phyloP scores from a whole-genome alignment of 192 early-diverging fungal genomes.

The Gryganskiella cystojenkinii region DNA sequence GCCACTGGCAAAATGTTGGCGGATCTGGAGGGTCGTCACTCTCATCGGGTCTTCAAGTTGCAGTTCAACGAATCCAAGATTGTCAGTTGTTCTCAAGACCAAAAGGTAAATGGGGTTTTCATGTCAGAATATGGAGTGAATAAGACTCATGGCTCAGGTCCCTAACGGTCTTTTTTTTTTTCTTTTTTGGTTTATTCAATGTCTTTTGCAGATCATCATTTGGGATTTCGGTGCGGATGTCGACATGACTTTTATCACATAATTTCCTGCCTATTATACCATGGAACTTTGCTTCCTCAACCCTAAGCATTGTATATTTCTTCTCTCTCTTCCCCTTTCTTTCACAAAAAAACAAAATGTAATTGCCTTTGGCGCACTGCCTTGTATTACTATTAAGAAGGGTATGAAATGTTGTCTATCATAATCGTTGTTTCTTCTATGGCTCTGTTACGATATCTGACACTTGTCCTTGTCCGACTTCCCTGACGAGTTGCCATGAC shows the following conservation, averaged over 20 bases:
- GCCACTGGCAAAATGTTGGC: slow-evolving; percentile 69
- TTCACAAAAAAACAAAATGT: background rate
- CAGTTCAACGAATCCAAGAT: slow-evolving; percentile 86
- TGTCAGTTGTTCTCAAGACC: slow-evolving; percentile 83
- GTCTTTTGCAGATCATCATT: slow-evolving; percentile 61
- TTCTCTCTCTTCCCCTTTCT: background rate
- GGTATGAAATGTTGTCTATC: background rate
- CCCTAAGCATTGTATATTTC: background rate
- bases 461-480: slow-evolving; percentile 53
- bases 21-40: slow-evolving; percentile 66
- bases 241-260: slow-evolving; percentile 63
- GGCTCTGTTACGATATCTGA: slow-evolving; percentile 21
- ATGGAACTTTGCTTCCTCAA: too few species aligned
- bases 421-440: background rate
- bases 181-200: background rate
- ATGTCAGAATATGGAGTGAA: background rate
- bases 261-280: too few species aligned
- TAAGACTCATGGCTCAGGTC: background rate
- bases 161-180: background rate
- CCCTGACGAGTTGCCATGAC: slow-evolving; percentile 10
- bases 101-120: too few species aligned
- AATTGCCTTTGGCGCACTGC: background rate
- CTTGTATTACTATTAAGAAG: background rate
- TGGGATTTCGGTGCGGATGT: slow-evolving; percentile 78
- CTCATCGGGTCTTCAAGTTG: slow-evolving; percentile 81